These are phyloP conservation scores for Peniophora sp. DNA, from an alignment of 1,284 basidiomycete species.

Conservation along the genomic window DNA sequence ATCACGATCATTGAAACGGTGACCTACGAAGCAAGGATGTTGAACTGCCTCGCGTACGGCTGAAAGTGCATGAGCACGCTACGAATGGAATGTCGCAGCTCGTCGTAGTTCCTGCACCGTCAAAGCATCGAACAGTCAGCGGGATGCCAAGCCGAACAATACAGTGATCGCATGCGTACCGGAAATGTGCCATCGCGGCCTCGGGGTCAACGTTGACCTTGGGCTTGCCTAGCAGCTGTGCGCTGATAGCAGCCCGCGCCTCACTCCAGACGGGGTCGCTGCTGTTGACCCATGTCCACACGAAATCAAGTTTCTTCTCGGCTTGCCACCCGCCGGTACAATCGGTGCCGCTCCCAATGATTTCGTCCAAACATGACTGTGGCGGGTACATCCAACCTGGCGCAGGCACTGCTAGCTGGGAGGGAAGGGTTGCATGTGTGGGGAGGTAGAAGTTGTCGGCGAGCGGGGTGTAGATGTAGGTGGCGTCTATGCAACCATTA, in stretches of 20 bases:
- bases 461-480: not conserved
- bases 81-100: not conserved
- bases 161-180: not conserved
- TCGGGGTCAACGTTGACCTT: not conserved
- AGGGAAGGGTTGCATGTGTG: not conserved
- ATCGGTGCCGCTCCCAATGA: not conserved
- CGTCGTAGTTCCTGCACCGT: not conserved
- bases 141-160: not conserved
- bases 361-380: not conserved
- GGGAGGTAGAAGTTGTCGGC: not conserved
- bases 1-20: not conserved
- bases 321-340: not conserved
- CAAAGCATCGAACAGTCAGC: not conserved
- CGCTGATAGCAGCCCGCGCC: not conserved
- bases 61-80: not conserved
- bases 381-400: not conserved
- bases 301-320: not conserved
- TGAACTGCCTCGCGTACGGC: not conserved
- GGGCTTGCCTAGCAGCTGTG: not conserved
- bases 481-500: not conserved
- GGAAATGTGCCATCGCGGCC: not conserved
- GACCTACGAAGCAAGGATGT: not conserved
- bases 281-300: constrained; percentile 1
- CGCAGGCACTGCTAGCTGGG: not conserved
- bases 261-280: not conserved